Evolutionary conservation across 2,329 filamentous ascomycete species (phyloP), one percentile per base, ranked within the genome.

Genomic region (Seiridium cupressi): DNA sequence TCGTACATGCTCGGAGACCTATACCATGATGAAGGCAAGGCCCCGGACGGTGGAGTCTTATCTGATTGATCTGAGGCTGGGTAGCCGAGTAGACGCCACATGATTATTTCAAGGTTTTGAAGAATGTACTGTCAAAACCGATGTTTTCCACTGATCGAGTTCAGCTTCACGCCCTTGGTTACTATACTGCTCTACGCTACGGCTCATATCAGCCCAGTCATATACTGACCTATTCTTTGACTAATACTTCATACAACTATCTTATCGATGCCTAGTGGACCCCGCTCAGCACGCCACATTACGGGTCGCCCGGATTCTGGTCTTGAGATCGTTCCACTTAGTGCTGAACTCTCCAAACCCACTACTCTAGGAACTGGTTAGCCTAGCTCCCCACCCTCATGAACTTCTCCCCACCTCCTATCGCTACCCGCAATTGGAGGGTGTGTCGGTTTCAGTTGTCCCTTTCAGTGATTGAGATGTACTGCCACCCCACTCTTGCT

Each of bases 11-110:
- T 73, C n/a, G 68, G 65, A 7, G 70, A 75, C 40, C 71, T 73
- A 64, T 79, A 80, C 78, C 77, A 79, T 63, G 77, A 77, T 49
- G 77, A 70, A 5, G 78, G 76, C 4, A 79, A 65, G 5, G 31
- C 54, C 2, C 58, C 73, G 72, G 11, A 67, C 68, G 35, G 65
- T 58, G 40, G 38, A 35, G 26, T n/a, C 49, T 59, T 59, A 26
- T n/a, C 46, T 7, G 55, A 3, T 2, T 5, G 66, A 2, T 47
- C 55, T 13, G 44, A 11, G 34, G 55, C 32, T 18, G 44, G 32
- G 3, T 49, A 38, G 31, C 55, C 46, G 32, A 58, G 32, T 3
- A 58, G 34, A 35, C 46, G 34, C 55, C 44, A 49, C 46, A 49
- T 55, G 31, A 8, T 18, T 13, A 32, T 31, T 31, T n/a, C 46